Conservation (phyloP, 768 basidiomycete genomes). For the Paxillus rubicundulus region DNA sequence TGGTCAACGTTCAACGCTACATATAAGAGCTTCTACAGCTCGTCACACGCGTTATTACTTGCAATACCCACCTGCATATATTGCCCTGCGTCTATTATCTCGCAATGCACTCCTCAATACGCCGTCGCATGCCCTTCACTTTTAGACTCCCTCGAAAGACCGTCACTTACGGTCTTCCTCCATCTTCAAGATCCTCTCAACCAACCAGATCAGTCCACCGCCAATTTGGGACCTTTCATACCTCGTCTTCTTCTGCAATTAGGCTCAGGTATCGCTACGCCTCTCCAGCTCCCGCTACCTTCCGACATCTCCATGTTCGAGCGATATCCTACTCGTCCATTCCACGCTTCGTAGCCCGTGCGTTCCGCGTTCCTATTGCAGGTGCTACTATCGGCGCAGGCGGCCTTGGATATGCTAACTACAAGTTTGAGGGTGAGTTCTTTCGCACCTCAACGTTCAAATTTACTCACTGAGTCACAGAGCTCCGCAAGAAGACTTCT, state of each 20-base stretch:
- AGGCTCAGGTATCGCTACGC: slow-evolving; percentile 50
- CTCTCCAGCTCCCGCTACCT: slow-evolving; percentile 37
- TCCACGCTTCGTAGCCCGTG: slow-evolving; percentile 83
- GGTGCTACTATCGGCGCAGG: slow-evolving; percentile 90
- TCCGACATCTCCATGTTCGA: slow-evolving; percentile 70
- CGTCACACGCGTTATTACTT: too few relatives aligned
- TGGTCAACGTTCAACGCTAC: too few relatives aligned
- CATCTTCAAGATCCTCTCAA: slow-evolving; percentile 34
- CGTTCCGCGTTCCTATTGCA: slow-evolving; percentile 85
- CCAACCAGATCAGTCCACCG: slow-evolving; percentile 48
- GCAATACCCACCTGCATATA: too few relatives aligned
- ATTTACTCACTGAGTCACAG: slow-evolving; percentile 35
- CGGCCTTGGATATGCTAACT: slow-evolving; percentile 90
- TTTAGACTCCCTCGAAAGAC: slow-evolving; percentile 39
- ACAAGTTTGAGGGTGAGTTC: slow-evolving; percentile 87
- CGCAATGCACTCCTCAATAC: slow-evolving; percentile 44
- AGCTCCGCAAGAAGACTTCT: slow-evolving; percentile 65
- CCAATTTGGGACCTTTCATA: slow-evolving; percentile 56
- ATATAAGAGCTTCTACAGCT: too few relatives aligned
- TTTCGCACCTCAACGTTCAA: not conserved
- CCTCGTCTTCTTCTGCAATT: slow-evolving; percentile 36
- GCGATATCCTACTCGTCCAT: slow-evolving; percentile 85
- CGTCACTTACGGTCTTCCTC: slow-evolving; percentile 52
- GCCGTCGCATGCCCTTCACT: slow-evolving; percentile 36
- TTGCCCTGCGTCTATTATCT: not conserved